Evolutionary conservation across 495 filamentous ascomycete genomes (phyloP).

Genomic region (Thermochaetoides thermophila): DNA sequence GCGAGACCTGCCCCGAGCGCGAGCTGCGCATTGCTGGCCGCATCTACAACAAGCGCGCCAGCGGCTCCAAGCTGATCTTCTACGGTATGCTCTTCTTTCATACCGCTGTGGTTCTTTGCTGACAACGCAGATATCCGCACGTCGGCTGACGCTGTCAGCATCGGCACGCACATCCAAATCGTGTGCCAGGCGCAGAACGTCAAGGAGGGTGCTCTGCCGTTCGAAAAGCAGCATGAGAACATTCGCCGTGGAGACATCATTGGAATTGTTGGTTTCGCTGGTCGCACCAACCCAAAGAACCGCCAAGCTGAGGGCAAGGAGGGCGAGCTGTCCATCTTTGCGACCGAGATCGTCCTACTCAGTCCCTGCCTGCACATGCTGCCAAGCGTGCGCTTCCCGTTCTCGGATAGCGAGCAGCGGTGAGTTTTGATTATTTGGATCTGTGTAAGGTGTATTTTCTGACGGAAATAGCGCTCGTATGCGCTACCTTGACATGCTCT

Average conservation of each 20-base stretch:
- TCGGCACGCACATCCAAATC: conserved; percentile 71
- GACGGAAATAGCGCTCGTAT: conserved; percentile 49
- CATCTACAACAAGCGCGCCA: conserved; percentile 76
- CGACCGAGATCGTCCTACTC: conserved; percentile 67
- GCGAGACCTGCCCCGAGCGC: conserved; percentile 60
- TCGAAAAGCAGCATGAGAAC: conserved; percentile 78
- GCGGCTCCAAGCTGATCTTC: conserved; percentile 77
- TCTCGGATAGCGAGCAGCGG: conserved; percentile 81
- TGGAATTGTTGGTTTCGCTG: conserved; percentile 75
- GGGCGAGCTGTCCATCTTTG: conserved; percentile 90
- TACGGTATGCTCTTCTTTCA: conserved; percentile 33
- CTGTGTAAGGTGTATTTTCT: not conserved
- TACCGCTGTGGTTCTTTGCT: not conserved
- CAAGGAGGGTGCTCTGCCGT: conserved; percentile 42
- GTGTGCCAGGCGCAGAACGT: conserved; percentile 74
- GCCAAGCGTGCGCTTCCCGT: conserved; percentile 80
- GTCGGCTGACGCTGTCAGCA: conserved; percentile 22
- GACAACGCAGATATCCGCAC: conserved; percentile 57
- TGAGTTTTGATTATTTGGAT: not conserved
- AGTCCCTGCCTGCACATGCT: conserved; percentile 89
- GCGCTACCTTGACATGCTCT: conserved; percentile 87
- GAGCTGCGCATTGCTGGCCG: conserved; percentile 64
- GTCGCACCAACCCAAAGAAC: conserved; percentile 80
- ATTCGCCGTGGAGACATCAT: conserved; percentile 85
- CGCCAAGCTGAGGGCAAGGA: conserved; percentile 48